Evolutionary conservation across 2,329 filamentous ascomycete genomes (phyloP), one percentile per base, ranked within the genome.

Genomic region (Teratosphaeria viscida): DNA sequence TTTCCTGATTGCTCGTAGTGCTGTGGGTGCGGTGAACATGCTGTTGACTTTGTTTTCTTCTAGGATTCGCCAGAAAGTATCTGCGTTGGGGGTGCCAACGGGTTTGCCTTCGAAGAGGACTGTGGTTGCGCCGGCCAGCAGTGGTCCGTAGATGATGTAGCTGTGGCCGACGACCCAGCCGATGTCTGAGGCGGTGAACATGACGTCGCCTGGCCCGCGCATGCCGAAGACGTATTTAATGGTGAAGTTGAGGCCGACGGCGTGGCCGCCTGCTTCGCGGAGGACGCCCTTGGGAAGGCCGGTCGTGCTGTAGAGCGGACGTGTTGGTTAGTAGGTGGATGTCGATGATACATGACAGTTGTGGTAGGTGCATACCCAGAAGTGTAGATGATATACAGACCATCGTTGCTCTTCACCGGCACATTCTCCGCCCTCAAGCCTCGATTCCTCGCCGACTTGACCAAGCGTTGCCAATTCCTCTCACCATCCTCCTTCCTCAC

Each of bases 61-160:
- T 3, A 95, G 59, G 19, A 96, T 84, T 2, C 91, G 81, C 92
- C 92, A 97, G 71, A 96, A 94, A 0, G 88, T 87, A 5, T 89
- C 87, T 0, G 90, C 88, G 67, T 96, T 86, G 0, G 92, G 92
- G 0, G 91, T 96, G 4, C 91, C 91, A 12, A 96, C 80, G 0
- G 92, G 92, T 66, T 96, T 96, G n/a, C 92, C 92, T 75, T 96
- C 92, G 72, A 91, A 96, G 0, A 96, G 78, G 1, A 96, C 83
- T 0, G 90, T 95, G 1, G 91, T 86, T 1, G 92, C 91, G 5
- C 92, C 92, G 0, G 87, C 84, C 1, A 96, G 82, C 5, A 97
- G 82, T 12, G 92, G 92, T 3, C 85, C 92, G 70, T 96, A 96
- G 12, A 96, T 78, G 63, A 96, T 96, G 71, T 94, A 96, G 5